phyloP scores from a whole-genome alignment of 768 basidiomycete species.

The Trametes elegans region DNA sequence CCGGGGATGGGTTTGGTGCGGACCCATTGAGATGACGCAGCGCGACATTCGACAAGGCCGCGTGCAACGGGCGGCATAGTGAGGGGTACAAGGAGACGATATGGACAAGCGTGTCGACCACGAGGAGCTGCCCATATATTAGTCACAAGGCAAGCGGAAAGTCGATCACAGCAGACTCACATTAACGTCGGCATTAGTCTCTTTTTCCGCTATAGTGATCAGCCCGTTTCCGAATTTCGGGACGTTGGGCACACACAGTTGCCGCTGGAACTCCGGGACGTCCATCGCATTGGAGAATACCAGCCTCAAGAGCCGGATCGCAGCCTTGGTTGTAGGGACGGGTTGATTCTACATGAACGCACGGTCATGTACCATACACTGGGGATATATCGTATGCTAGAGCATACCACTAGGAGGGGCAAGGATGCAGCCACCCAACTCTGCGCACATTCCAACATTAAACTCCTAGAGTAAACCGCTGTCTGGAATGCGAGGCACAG shows the following conservation, averaged over 20 bases:
- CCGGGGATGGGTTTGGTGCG: constrained; percentile 40
- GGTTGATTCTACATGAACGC: constrained; percentile 71
- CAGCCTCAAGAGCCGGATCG: constrained; percentile 59
- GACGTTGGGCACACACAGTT: constrained; percentile 68
- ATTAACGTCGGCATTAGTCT: constrained; percentile 49
- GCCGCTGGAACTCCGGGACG: constrained; percentile 79
- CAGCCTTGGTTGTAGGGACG: constrained; percentile 54
- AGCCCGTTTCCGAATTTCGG: constrained; percentile 67
- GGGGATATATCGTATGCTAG: constrained; percentile 36
- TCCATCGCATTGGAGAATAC: constrained; percentile 61
- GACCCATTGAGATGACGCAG: constrained; percentile 58
- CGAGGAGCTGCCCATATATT: constrained; percentile 31
- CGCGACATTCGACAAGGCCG: constrained; percentile 51
- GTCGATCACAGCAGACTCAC: constrained; percentile 33
- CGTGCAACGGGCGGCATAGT: constrained; percentile 54
- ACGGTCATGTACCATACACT: constrained; percentile 10
- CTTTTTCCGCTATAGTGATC: constrained; percentile 53
- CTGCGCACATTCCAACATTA: constrained; percentile 70
- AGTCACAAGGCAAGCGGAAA: not conserved
- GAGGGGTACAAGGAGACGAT: constrained; percentile 68
- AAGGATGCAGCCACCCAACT: constrained; percentile 67
- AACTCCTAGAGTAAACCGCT: constrained; percentile 49
- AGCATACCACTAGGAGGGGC: constrained; percentile 63
- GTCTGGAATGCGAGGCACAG: constrained; percentile 72
- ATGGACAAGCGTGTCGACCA: constrained; percentile 47